Percentiles rank a stretch among this genome's conserved stretches.
Conservation (phyloP, 2,329 filamentous ascomycete genomes). For the Arachnopeziza araneosa region DNA sequence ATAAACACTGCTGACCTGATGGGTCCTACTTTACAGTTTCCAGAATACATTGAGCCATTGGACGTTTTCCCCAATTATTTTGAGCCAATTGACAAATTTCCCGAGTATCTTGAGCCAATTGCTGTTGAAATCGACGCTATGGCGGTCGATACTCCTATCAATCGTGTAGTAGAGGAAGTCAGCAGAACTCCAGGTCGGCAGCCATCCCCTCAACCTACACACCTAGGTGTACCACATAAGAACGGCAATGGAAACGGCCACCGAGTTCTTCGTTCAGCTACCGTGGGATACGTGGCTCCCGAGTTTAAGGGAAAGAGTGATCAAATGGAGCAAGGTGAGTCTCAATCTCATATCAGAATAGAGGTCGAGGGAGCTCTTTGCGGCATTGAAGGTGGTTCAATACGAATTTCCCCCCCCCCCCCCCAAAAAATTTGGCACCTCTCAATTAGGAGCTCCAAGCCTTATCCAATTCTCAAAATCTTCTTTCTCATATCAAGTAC, state of each 20-base stretch:
- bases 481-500: too few relatives aligned
- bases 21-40: conserved; percentile 16
- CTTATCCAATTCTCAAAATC: too few relatives aligned
- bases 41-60: conserved; percentile 18
- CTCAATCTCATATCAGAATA: neutral
- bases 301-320: conserved; percentile 88
- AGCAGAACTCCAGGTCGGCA: conserved; percentile 25
- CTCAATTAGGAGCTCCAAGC: neutral
- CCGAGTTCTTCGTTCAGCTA: conserved; percentile 77
- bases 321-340: conserved; percentile 45
- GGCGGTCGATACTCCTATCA: conserved; percentile 11
- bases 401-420: neutral
- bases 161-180: conserved; percentile 22
- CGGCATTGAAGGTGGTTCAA: neutral
- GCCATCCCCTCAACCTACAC: conserved; percentile 83
- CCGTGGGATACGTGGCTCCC: conserved; percentile 89
- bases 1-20: conserved; percentile 22
- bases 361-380: neutral
- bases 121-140: conserved; percentile 15
- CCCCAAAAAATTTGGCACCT: neutral
- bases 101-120: conserved; percentile 6
- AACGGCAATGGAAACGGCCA: conserved; percentile 53
- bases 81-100: neutral
- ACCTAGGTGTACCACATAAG: conserved; percentile 65
- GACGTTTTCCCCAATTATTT: neutral